Evolutionary conservation across 139 green algal species (phyloP), one percentile per base, ranked within the genome.

Genomic region (Yamagishiella unicocca): DNA sequence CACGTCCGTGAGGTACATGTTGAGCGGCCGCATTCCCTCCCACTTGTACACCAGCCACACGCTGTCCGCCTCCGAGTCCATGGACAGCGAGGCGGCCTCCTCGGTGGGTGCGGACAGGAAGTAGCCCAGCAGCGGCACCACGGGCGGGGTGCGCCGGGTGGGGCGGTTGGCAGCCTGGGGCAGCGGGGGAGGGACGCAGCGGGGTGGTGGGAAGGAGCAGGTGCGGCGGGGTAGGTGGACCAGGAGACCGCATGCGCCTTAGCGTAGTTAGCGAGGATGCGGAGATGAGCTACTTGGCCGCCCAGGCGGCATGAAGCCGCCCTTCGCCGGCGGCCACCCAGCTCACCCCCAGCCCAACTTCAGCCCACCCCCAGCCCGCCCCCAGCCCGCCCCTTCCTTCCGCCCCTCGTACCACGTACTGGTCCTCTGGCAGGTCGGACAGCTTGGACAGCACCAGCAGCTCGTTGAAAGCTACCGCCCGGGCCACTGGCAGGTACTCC

Each of bases 41-140:
- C 81, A 92, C 35, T 93, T 94, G 87, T 95, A 94, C 42, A 97
- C 95, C 82, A 97, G 89, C 94, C 94, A 97, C 8, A 97, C 29
- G 42, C 91, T 90, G 54, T 93, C 89, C 43, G 89, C 62, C 22
- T 76, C 80, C 0, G 88, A 45, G 27, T 87, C 85, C 90, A 83
- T 71, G 24, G 66, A 88, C 37, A 81, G 53, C 0, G 73, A 29
- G 14, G 82, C 64, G 3, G 83, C 90, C 33, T 87, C 72, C 24
- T 92, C 85, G 19, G 83, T 93, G 58, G 92, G 90, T 27, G 90
- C 92, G 1, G 87, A 90, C 25, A 83, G 21, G 71, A 97, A 97
- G 84, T 95, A 96, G 55, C 90, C 94, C 43, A 97, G 85, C 45
- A 97, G 90, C 3, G 89, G 91, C 35, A 96, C 93, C 1, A 96